Evolutionary conservation across 2,329 filamentous ascomycete genomes (phyloP).

Genomic region (Aureobasidium melanogenum): DNA sequence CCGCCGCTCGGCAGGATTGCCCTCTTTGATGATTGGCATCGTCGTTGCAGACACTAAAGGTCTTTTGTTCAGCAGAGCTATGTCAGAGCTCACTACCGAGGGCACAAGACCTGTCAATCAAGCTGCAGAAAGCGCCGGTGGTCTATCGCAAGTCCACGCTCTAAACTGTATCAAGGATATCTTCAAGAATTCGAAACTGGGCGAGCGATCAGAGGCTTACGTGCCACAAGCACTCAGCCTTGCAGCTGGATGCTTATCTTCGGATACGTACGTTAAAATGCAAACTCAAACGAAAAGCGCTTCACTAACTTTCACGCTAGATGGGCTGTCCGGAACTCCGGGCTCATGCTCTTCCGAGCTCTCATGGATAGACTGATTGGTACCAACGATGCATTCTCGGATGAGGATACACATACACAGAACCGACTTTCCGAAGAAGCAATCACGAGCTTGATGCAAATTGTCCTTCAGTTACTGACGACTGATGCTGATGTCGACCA

Average conservation of each 20-base stretch:
- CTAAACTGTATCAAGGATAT: slow-evolving; percentile 90
- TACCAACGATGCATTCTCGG: slow-evolving; percentile 55
- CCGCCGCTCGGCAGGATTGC: slow-evolving; percentile 82
- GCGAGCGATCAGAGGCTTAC: slow-evolving; percentile 63
- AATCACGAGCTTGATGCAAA: slow-evolving; percentile 55
- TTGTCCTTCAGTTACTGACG: slow-evolving; percentile 53
- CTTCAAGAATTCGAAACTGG: slow-evolving; percentile 72
- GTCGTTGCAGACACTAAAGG: slow-evolving; percentile 53
- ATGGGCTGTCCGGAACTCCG: slow-evolving; percentile 93
- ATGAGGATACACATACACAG: slow-evolving; percentile 41
- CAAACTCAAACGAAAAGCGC: too few species aligned
- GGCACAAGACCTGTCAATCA: slow-evolving; percentile 41
- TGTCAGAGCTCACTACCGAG: slow-evolving; percentile 54
- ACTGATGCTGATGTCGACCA: slow-evolving; percentile 11
- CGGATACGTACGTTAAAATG: slow-evolving; percentile 54
- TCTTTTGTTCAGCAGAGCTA: slow-evolving; percentile 53
- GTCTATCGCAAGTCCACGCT: slow-evolving; percentile 85
- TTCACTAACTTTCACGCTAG: slow-evolving; percentile 32
- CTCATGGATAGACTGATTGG: slow-evolving; percentile 73
- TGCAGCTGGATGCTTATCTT: slow-evolving; percentile 71
- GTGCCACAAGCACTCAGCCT: slow-evolving; percentile 66
- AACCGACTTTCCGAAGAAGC: slow-evolving; percentile 60
- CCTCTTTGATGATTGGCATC: slow-evolving; percentile 75
- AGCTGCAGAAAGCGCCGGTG: slow-evolving; percentile 42
- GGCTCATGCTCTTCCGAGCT: slow-evolving; percentile 77